These are phyloP conservation scores for Torulaspora microellipsoides DNA, from an alignment of 805 yeast species.

Conservation along the genomic window DNA sequence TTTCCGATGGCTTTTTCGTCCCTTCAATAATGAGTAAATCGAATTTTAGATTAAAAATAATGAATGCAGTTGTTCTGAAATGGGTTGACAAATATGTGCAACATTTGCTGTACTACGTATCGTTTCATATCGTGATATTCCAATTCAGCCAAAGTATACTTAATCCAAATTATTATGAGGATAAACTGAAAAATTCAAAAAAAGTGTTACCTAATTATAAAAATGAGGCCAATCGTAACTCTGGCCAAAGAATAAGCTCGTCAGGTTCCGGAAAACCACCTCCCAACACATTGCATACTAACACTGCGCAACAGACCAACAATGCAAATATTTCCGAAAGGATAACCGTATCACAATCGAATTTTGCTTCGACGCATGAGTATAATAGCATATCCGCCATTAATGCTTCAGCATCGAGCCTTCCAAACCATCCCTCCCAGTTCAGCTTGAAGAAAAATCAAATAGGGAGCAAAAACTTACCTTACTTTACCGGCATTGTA, in stretches of 20 bases:
- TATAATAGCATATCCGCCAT: not conserved
- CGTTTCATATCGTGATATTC: constrained; percentile 29
- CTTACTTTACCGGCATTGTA: constrained; percentile 22
- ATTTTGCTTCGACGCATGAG: not conserved
- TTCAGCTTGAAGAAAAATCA: not conserved
- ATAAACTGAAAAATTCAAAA: constrained; percentile 6
- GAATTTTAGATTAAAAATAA: too few species aligned
- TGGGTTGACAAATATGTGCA: constrained; percentile 17
- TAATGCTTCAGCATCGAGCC: not conserved
- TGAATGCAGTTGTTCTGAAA: not conserved
- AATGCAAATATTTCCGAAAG: not conserved
- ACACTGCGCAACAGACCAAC: not conserved
- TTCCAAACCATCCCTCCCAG: not conserved
- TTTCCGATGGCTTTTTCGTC: too few species aligned
- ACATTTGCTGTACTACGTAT: constrained; percentile 20
- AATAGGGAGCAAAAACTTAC: constrained; percentile 2
- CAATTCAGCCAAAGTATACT: constrained; percentile 21
- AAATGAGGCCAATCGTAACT: constrained; percentile 5
- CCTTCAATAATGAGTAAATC: too few species aligned
- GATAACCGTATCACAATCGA: not conserved
- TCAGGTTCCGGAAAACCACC: constrained; percentile 6
- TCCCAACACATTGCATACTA: not conserved
- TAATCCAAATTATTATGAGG: constrained; percentile 11
- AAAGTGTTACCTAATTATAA: constrained; percentile 2
- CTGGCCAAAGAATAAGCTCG: constrained; percentile 7